Conservation (phyloP, 495 filamentous ascomycete genomes). For the Penicillium arizonense region DNA sequence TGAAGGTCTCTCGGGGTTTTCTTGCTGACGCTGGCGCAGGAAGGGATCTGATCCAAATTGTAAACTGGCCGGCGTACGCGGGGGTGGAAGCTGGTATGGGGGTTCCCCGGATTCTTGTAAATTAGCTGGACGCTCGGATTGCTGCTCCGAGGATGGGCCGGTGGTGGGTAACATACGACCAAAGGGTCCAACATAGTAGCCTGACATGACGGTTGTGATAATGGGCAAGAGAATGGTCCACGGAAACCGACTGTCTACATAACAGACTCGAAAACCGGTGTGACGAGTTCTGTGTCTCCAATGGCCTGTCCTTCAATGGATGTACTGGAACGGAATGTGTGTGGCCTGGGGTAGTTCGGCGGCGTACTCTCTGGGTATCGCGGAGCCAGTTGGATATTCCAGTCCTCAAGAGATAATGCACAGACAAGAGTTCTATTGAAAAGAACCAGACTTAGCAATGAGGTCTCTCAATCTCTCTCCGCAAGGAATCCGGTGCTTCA, state of each 20-base stretch:
- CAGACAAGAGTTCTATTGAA: not conserved
- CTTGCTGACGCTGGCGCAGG: conserved; percentile 31
- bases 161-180: conserved; percentile 47
- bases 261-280: conserved; percentile 1
- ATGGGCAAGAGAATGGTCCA: not conserved
- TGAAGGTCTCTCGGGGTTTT: conserved; percentile 23
- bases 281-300: not conserved
- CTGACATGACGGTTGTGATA: conserved; percentile 33
- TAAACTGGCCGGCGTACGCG: conserved; percentile 37
- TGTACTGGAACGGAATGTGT: not conserved
- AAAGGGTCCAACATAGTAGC: conserved; percentile 47
- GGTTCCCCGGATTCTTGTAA: conserved; percentile 34
- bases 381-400: not conserved
- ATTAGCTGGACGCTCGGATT: conserved; percentile 34
- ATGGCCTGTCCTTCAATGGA: not conserved
- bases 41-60: conserved; percentile 46
- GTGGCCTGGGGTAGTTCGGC: not conserved
- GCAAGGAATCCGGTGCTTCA: not conserved
- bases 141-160: conserved; percentile 26
- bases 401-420: not conserved
- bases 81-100: conserved; percentile 52
- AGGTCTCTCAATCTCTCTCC: not conserved
- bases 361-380: not conserved
- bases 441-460: conserved; percentile 5
- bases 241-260: conserved; percentile 3